These are phyloP conservation scores for Misopates orontium DNA, from an alignment of 257 asterid genomes.

Conservation along the genomic window DNA sequence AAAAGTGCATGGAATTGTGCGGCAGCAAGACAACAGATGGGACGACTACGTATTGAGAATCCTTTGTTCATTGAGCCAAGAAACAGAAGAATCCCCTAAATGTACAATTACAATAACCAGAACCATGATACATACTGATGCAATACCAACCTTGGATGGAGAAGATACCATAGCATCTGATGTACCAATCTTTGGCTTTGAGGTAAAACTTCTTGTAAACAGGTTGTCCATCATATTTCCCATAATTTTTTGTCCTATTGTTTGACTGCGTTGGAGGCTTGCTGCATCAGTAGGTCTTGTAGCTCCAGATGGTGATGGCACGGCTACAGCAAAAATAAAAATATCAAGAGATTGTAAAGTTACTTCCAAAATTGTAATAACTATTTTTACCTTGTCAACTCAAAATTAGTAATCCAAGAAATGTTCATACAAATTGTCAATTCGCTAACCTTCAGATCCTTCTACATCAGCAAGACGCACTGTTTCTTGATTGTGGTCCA, in stretches of 20 bases:
- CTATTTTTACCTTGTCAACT: slow-evolving; percentile 13
- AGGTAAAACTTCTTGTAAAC: slow-evolving; percentile 77
- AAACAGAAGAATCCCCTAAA: slow-evolving; percentile 11
- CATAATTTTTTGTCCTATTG: slow-evolving; percentile 93
- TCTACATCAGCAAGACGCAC: slow-evolving; percentile 52
- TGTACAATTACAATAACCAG: slow-evolving; percentile 15
- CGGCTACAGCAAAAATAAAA: slow-evolving; percentile 45
- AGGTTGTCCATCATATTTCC: slow-evolving; percentile 91
- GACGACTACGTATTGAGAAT: slow-evolving; percentile 1
- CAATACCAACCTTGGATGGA: slow-evolving; percentile 71
- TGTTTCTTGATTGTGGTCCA: slow-evolving; percentile 51
- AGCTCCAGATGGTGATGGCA: slow-evolving; percentile 83
- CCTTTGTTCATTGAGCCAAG: slow-evolving; percentile 15
- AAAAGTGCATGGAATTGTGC: slow-evolving; percentile 13
- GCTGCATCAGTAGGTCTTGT: slow-evolving; percentile 49
- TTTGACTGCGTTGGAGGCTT: slow-evolving; percentile 79
- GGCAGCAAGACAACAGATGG: slow-evolving; percentile 4
- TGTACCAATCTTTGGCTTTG: slow-evolving; percentile 59
- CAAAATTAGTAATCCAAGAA: slow-evolving; percentile 3
- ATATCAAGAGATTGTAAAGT: neutral
- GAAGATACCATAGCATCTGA: slow-evolving; percentile 59
- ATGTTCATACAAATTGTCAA: slow-evolving; percentile 21
- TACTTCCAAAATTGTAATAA: neutral
- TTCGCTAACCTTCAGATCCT: slow-evolving; percentile 76
- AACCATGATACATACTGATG: slow-evolving; percentile 15